Evolutionary conservation across 495 filamentous ascomycete genomes (phyloP).

Genomic region (Mytilinidion resinicola): DNA sequence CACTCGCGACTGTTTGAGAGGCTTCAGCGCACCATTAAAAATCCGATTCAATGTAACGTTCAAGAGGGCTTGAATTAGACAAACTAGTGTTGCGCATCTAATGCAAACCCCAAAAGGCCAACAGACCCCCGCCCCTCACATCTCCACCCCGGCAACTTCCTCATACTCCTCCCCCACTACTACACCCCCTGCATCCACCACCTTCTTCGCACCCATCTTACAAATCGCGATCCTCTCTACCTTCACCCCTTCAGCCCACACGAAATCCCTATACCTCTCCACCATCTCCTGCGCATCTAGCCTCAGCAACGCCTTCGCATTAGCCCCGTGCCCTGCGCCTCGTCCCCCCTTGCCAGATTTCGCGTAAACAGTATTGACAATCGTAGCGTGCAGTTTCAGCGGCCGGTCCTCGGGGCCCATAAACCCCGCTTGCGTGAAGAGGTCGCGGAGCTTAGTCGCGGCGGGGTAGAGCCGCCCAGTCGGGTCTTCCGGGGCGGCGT

Average conservation of each 20-base stretch:
- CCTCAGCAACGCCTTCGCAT: slow-evolving; percentile 27
- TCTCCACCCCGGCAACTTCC: slow-evolving; percentile 16
- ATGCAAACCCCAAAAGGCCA: neutral
- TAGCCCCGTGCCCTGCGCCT: slow-evolving; percentile 22
- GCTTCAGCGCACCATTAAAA: too few species aligned
- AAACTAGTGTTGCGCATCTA: too few species aligned
- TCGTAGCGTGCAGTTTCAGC: slow-evolving; percentile 76
- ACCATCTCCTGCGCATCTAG: slow-evolving; percentile 36
- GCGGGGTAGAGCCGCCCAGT: slow-evolving; percentile 54
- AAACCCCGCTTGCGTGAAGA: slow-evolving; percentile 58
- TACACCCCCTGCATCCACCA: slow-evolving; percentile 20
- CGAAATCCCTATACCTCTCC: slow-evolving; percentile 31
- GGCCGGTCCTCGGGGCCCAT: slow-evolving; percentile 55
- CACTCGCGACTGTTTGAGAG: too few species aligned
- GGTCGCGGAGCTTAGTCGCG: slow-evolving; percentile 52
- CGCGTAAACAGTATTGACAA: slow-evolving; percentile 83
- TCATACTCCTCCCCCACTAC: slow-evolving; percentile 30
- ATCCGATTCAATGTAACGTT: too few species aligned
- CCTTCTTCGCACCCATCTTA: slow-evolving; percentile 37
- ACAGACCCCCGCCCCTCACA: neutral
- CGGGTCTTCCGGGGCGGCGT: slow-evolving; percentile 51
- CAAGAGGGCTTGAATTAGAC: too few species aligned
- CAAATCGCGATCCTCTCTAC: slow-evolving; percentile 33
- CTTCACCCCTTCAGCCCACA: slow-evolving; percentile 29
- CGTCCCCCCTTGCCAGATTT: slow-evolving; percentile 19